A percentile compares a stretch with the other conserved stretches of the same genome.
Conservation (phyloP, 176 grass and related monocot species). For the Cocos nucifera region DNA sequence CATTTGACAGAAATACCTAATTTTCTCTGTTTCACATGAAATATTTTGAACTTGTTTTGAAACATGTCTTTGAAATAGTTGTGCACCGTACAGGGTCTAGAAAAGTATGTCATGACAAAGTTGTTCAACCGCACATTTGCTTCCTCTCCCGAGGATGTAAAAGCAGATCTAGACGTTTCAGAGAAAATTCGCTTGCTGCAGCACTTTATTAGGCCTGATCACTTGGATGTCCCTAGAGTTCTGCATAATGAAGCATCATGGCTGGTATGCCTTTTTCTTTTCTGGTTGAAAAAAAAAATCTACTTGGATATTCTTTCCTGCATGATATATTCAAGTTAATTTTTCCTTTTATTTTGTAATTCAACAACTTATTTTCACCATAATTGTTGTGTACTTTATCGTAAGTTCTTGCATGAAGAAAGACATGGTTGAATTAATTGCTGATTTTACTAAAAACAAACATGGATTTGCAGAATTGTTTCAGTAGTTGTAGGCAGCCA, state of each 20-base stretch:
- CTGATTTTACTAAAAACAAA: no score
- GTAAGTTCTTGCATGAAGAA: no score
- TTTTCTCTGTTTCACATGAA: no score
- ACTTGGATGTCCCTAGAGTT: conserved; percentile 78
- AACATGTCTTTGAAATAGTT: neutral
- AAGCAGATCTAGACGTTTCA: conserved; percentile 41
- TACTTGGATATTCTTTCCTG: conserved; percentile 3
- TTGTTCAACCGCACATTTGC: conserved; percentile 65
- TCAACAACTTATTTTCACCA: no score
- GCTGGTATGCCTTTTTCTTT: conserved; percentile 41
- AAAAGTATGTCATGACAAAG: conserved; percentile 91
- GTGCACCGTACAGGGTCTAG: conserved; percentile 41
- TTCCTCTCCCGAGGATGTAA: conserved; percentile 37
- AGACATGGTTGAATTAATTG: no score
- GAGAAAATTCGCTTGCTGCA: conserved; percentile 69
- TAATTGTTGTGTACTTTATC: no score
- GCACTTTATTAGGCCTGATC: conserved; percentile 74
- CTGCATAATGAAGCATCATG: conserved; percentile 67
- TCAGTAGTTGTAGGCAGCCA: no score
- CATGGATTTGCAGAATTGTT: no score
- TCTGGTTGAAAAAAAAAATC: neutral
- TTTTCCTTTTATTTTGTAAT: neutral
- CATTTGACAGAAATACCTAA: no score
- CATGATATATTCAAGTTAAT: conserved; percentile 1
- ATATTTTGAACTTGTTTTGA: neutral